Evolutionary conservation across 2,329 filamentous ascomycete genomes (phyloP).

Genomic region (Westerdykella sp.): DNA sequence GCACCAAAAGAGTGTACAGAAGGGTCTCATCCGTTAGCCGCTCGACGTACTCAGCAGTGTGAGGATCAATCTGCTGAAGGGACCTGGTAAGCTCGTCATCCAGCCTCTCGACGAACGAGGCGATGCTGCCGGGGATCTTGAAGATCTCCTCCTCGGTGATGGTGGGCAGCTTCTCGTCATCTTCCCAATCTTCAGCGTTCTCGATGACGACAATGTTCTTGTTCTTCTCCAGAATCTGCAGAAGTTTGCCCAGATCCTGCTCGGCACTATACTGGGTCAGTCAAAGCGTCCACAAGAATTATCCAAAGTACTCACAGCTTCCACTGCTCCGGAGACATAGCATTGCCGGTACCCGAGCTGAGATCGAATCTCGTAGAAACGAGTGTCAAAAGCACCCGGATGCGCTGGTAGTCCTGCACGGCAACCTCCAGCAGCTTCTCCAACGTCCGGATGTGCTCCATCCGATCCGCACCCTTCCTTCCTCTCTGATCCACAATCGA

Average conservation of each 20-base stretch:
- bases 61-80: conserved; percentile 95
- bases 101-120: conserved; percentile 89
- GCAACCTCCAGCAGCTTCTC: conserved; percentile 91
- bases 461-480: conserved; percentile 96
- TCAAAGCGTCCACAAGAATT: conserved; percentile 1
- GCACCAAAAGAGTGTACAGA: conserved; percentile 88
- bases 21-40: conserved; percentile 83
- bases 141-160: conserved; percentile 71
- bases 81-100: conserved; percentile 97
- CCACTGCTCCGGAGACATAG: conserved; percentile 96
- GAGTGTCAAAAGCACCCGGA: conserved; percentile 83
- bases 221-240: conserved; percentile 73
- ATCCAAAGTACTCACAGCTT: conserved; percentile 54
- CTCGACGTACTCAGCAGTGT: conserved; percentile 98
- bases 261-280: conserved; percentile 52
- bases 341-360: conserved; percentile 67
- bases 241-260: conserved; percentile 71
- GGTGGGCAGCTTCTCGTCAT: conserved; percentile 86
- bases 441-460: conserved; percentile 95
- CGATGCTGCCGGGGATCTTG: conserved; percentile 87
- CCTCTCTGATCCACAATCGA: conserved; percentile 91
- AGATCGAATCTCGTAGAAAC: conserved; percentile 94
- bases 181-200: conserved; percentile 95
- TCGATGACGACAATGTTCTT: conserved; percentile 80
- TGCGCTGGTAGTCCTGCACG: conserved; percentile 83